Evolutionary conservation across 768 basidiomycete species (phyloP).

Genomic region (Sarcomyxa edulis): DNA sequence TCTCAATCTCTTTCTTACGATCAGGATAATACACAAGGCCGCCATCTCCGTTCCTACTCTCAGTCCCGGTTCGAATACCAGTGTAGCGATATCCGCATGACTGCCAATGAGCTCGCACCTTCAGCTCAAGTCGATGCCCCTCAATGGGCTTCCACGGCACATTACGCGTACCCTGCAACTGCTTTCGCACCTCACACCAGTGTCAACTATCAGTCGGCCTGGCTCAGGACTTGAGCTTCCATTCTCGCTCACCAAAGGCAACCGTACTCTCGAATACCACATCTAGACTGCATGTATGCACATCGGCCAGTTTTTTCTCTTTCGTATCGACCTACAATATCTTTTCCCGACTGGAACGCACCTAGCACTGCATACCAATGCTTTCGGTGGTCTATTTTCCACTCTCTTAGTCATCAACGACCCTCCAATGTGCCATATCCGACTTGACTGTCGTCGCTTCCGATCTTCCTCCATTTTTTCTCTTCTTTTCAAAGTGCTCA

Average conservation of each 20-base stretch:
- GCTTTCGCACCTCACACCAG: conserved; percentile 38
- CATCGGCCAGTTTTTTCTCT: conserved; percentile 6
- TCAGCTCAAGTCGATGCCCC: conserved; percentile 26
- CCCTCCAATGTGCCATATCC: conserved; percentile 5
- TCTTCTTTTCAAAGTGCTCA: conserved; percentile 11
- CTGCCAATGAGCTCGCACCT: conserved; percentile 34
- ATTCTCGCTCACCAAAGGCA: conserved; percentile 8
- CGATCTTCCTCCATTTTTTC: conserved; percentile 8
- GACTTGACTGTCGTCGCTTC: conserved; percentile 7
- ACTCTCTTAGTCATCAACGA: conserved; percentile 23
- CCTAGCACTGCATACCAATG: not conserved
- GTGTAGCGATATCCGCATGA: conserved; percentile 40
- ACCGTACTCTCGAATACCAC: conserved; percentile 20
- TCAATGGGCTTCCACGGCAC: conserved; percentile 37
- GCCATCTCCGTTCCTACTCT: conserved; percentile 56
- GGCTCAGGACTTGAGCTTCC: conserved; percentile 40
- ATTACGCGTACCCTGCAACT: conserved; percentile 32
- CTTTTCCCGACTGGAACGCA: conserved; percentile 5
- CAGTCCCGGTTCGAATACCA: conserved; percentile 52
- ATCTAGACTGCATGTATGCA: too few species aligned
- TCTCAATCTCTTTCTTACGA: conserved; percentile 54
- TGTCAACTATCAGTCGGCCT: conserved; percentile 42
- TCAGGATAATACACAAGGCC: conserved; percentile 41
- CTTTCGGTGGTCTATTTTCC: conserved; percentile 28
- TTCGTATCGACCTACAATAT: conserved; percentile 6